phyloP scores from a whole-genome alignment of 192 early-diverging fungal genomes.

The Backusella tarrabulga region DNA sequence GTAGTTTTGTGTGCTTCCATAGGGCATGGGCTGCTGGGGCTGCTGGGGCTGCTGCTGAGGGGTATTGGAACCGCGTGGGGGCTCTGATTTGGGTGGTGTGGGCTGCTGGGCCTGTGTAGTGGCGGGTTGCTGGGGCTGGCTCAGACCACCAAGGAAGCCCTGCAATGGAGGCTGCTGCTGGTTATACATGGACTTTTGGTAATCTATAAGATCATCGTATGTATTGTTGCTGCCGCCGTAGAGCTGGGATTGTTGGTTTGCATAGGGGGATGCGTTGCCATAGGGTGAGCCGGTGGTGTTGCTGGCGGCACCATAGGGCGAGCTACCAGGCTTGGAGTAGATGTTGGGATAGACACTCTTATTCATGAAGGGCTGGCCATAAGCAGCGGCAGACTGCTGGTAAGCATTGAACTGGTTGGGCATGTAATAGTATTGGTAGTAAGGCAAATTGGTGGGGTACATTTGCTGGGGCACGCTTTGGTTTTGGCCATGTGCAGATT shows the following conservation, averaged over 20 bases:
- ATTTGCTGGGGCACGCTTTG: slow-evolving; percentile 43
- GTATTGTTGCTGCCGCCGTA: background rate
- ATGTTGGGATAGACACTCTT: slow-evolving; percentile 84
- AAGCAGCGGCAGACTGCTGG: slow-evolving; percentile 73
- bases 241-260: slow-evolving; percentile 18
- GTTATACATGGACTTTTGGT: slow-evolving; percentile 41
- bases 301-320: slow-evolving; percentile 17
- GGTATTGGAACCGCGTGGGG: slow-evolving; percentile 16
- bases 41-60: slow-evolving; percentile 15
- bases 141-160: slow-evolving; percentile 21
- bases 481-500: slow-evolving; percentile 31
- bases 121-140: slow-evolving; percentile 34
- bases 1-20: background rate
- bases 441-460: slow-evolving; percentile 64
- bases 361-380: slow-evolving; percentile 80
- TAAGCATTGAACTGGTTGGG: slow-evolving; percentile 79
- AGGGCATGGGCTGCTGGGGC: background rate
- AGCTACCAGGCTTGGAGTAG: slow-evolving; percentile 52
- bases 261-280: slow-evolving; percentile 33
- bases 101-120: slow-evolving; percentile 19
- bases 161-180: slow-evolving; percentile 17
- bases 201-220: slow-evolving; percentile 47
- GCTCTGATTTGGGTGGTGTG: slow-evolving; percentile 30
- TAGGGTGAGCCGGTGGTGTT: slow-evolving; percentile 33
- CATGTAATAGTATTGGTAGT: slow-evolving; percentile 81